Percentiles rank a stretch among this genome's conserved stretches.
phyloP scores from a whole-genome alignment of 108 stramenopile genomes.

The Skeletonema menzelii region DNA sequence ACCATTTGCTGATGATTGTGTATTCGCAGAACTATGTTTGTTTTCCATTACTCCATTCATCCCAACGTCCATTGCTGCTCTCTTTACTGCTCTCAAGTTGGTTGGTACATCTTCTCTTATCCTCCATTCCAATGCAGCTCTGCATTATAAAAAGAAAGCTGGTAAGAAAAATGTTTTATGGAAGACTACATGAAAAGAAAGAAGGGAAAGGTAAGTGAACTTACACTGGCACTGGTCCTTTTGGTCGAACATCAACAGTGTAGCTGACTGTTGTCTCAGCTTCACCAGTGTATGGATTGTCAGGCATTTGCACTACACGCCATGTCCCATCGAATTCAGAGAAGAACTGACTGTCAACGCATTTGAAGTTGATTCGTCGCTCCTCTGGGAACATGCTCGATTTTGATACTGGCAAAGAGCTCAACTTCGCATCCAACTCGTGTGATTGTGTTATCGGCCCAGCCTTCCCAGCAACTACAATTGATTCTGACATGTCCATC shows the following conservation, averaged over 20 bases:
- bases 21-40: background rate
- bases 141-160: background rate
- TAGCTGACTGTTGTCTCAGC: conserved; percentile 59
- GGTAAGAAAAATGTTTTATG: background rate
- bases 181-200: background rate
- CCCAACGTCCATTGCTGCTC: conserved; percentile 61
- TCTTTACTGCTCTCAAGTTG: conserved; percentile 68
- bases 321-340: conserved; percentile 59
- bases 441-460: conserved; percentile 1
- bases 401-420: background rate
- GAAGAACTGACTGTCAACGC: conserved; percentile 73
- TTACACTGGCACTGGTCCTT: conserved; percentile 70
- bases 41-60: conserved; percentile 36
- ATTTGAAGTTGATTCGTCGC: conserved; percentile 59
- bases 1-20: background rate
- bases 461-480: conserved; percentile 14
- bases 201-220: background rate
- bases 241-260: conserved; percentile 68
- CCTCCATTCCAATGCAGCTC: conserved; percentile 73
- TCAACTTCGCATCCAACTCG: conserved; percentile 1
- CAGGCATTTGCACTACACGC: conserved; percentile 33
- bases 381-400: conserved; percentile 33
- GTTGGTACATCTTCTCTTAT: conserved; percentile 78
- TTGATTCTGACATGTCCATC: conserved; percentile 68
- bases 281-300: conserved; percentile 29